Conservation (phyloP, 202 grass and related monocot species). For the Elaeis oleifera region DNA sequence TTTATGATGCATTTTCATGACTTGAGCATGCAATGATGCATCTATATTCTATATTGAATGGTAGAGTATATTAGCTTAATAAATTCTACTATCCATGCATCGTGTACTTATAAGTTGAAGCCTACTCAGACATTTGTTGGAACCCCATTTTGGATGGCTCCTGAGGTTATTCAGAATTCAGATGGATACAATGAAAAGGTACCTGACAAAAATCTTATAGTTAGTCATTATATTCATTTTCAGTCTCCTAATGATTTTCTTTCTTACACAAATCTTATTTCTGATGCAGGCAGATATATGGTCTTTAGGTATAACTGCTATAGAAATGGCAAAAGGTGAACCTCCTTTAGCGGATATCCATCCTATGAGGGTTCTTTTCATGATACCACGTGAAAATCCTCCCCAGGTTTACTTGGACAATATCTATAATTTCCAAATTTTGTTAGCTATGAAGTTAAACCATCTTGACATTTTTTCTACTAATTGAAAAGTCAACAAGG, state of each 20-base stretch:
- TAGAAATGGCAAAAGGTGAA: slow-evolving; percentile 99
- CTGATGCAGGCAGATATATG: slow-evolving; percentile 94
- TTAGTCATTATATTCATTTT: neutral
- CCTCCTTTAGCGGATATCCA: slow-evolving; percentile 98
- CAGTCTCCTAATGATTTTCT: neutral
- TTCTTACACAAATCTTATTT: slow-evolving; percentile 29
- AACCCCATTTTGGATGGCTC: slow-evolving; percentile 99
- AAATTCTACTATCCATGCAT: neutral
- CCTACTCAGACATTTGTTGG: slow-evolving; percentile 91
- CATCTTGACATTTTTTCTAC: neutral
- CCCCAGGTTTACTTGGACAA: slow-evolving; percentile 69
- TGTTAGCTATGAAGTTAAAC: neutral
- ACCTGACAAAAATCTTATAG: slow-evolving; percentile 1
- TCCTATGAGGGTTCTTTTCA: slow-evolving; percentile 99
- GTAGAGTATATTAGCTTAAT: too few species aligned
- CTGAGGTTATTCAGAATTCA: slow-evolving; percentile 99
- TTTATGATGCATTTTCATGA: too few species aligned
- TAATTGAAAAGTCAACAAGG: too few species aligned
- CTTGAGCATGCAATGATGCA: too few species aligned
- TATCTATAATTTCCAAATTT: slow-evolving; percentile 20
- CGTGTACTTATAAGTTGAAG: slow-evolving; percentile 24
- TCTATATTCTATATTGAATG: too few species aligned
- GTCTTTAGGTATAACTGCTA: slow-evolving; percentile 99
- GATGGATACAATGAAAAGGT: slow-evolving; percentile 99
- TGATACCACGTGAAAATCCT: slow-evolving; percentile 99